Conservation (phyloP, 495 filamentous ascomycete species). For the Lentithecium fluviatile region DNA sequence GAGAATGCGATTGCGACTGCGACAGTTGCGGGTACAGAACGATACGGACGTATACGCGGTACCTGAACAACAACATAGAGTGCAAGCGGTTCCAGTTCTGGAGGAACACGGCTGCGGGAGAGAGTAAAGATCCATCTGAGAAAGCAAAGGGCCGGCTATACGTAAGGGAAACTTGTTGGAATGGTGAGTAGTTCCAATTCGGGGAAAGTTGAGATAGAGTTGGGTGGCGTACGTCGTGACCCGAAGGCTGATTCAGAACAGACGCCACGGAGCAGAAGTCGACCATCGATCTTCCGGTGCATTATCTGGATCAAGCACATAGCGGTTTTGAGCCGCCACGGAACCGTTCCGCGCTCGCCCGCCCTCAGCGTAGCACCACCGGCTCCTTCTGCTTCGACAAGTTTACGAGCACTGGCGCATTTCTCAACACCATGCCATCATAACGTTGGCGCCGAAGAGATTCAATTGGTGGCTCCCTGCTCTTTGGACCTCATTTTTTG, state of each 20-base stretch:
- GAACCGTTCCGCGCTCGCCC: neutral
- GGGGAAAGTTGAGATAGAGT: slow-evolving; percentile 1
- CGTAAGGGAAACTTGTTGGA: slow-evolving; percentile 23
- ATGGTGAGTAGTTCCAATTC: slow-evolving; percentile 6
- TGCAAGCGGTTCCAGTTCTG: slow-evolving; percentile 18
- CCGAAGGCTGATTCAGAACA: slow-evolving; percentile 9
- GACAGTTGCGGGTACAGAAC: slow-evolving; percentile 25
- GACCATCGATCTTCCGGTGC: slow-evolving; percentile 14
- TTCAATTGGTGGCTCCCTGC: too few species aligned
- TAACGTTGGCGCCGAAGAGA: neutral
- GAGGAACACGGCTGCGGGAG: neutral
- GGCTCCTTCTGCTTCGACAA: slow-evolving; percentile 2
- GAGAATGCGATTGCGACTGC: slow-evolving; percentile 23
- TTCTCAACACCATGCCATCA: neutral
- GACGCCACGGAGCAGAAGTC: neutral
- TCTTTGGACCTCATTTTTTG: neutral
- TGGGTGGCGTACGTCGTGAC: slow-evolving; percentile 5
- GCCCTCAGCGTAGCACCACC: neutral
- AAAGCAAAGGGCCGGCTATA: slow-evolving; percentile 4
- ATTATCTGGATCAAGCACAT: neutral
- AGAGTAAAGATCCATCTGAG: neutral
- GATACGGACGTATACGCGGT: slow-evolving; percentile 30
- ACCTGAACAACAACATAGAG: slow-evolving; percentile 27
- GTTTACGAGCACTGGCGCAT: neutral
- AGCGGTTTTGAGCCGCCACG: neutral